phyloP scores from a whole-genome alignment of 208 protist genomes.

The Novymonas esmeraldas region DNA sequence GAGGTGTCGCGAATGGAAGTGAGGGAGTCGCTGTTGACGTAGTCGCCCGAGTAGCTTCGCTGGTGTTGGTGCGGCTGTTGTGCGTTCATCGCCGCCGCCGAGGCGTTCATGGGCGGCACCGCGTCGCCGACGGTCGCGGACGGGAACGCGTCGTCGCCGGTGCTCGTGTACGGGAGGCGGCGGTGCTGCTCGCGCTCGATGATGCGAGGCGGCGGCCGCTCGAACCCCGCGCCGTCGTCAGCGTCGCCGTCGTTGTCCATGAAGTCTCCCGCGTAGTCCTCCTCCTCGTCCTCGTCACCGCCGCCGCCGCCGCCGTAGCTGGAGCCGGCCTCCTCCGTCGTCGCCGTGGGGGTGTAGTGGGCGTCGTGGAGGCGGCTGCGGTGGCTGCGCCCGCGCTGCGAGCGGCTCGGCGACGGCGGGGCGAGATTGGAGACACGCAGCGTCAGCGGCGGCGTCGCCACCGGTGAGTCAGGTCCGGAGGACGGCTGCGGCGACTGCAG shows the following conservation, averaged over 20 bases:
- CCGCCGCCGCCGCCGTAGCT: constrained; percentile 44
- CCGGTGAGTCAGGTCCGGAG: constrained; percentile 32
- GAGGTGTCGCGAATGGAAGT: not conserved
- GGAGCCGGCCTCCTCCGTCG: constrained; percentile 78
- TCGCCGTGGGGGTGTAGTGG: constrained; percentile 63
- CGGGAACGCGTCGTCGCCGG: constrained; percentile 17
- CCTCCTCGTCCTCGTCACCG: constrained; percentile 18
- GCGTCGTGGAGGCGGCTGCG: constrained; percentile 14
- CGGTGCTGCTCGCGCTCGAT: constrained; percentile 88
- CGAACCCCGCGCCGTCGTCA: constrained; percentile 12
- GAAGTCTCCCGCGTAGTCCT: constrained; percentile 30
- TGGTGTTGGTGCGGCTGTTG: constrained; percentile 16
- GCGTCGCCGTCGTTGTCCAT: constrained; percentile 20
- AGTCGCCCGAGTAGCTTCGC: constrained; percentile 11
- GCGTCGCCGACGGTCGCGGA: not conserved
- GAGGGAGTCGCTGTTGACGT: not conserved
- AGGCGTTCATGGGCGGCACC: constrained; percentile 4
- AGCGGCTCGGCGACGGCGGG: constrained; percentile 39
- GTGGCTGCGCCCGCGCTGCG: constrained; percentile 36
- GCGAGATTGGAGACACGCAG: constrained; percentile 15
- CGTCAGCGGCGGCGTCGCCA: constrained; percentile 24
- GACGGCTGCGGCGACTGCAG: constrained; percentile 37
- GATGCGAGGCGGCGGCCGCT: constrained; percentile 65
- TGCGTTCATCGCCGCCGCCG: not conserved
- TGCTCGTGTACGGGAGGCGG: constrained; percentile 26